These are phyloP conservation scores for Ensete glaucum DNA, from an alignment of 176 grass and related monocot species.

Conservation along the genomic window DNA sequence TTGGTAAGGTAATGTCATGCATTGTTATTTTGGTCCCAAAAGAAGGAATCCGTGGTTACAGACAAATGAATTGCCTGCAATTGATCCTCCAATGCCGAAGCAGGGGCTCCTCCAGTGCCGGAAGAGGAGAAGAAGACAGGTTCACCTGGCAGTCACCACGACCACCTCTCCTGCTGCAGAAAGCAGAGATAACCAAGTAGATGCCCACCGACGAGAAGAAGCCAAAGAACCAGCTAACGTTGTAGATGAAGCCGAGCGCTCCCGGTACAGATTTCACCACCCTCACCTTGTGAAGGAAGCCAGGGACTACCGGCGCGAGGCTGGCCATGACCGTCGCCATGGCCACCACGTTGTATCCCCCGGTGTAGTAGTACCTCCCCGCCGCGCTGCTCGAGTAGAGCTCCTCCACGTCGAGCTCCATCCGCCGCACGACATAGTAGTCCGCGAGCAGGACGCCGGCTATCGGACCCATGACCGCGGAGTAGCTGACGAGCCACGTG, in stretches of 20 bases:
- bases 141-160: no score
- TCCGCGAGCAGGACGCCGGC: conserved; percentile 28
- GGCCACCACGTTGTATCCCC: conserved; percentile 33
- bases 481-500: conserved; percentile 37
- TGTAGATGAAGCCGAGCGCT: conserved; percentile 25
- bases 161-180: neutral
- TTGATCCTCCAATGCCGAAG: no score
- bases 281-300: conserved; percentile 32
- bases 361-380: conserved; percentile 35
- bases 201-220: conserved; percentile 18
- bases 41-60: no score
- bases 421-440: conserved; percentile 26
- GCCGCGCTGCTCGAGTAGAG: conserved; percentile 17
- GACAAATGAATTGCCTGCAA: no score
- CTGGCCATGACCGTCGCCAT: conserved; percentile 15
- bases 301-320: conserved; percentile 22
- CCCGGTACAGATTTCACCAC: neutral
- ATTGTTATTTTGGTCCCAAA: no score
- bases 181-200: conserved; percentile 20
- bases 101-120: no score
- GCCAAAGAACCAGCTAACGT: conserved; percentile 35
- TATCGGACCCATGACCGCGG: conserved; percentile 26
- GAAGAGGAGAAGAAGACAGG: no score
- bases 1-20: no score
- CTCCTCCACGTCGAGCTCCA: conserved; percentile 19